Evolutionary conservation across 768 basidiomycete species (phyloP).

Genomic region (Tulasnella sp.): DNA sequence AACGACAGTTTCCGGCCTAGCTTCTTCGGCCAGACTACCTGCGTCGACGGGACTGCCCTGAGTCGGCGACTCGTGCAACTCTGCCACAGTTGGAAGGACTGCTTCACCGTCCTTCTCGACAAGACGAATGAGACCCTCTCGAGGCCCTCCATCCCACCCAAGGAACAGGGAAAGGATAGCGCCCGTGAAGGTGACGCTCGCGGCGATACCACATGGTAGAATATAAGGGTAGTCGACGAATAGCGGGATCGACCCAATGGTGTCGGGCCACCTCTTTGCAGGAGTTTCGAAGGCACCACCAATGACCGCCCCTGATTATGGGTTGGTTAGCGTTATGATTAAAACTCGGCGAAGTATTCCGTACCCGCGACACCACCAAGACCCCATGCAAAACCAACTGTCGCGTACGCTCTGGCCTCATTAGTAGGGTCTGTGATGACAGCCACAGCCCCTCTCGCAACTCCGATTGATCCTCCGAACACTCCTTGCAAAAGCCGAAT

Average conservation of each 20-base stretch:
- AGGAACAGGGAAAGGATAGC: slow-evolving; percentile 85
- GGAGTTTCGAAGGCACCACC: slow-evolving; percentile 82
- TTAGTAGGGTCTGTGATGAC: slow-evolving; percentile 88
- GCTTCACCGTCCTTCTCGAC: slow-evolving; percentile 58
- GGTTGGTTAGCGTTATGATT: neutral
- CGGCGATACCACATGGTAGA: slow-evolving; percentile 77
- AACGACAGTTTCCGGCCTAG: slow-evolving; percentile 49
- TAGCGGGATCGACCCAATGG: slow-evolving; percentile 61
- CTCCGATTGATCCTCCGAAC: slow-evolving; percentile 91
- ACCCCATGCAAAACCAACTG: slow-evolving; percentile 96
- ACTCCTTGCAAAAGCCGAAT: slow-evolving; percentile 88
- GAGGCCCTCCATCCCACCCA: slow-evolving; percentile 83
- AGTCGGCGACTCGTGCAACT: slow-evolving; percentile 52
- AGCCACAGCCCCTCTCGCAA: slow-evolving; percentile 82
- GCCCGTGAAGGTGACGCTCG: slow-evolving; percentile 72
- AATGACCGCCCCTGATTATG: slow-evolving; percentile 39
- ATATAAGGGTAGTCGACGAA: slow-evolving; percentile 86
- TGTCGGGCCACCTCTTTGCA: slow-evolving; percentile 76
- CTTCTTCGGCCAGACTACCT: slow-evolving; percentile 20
- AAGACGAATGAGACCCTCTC: slow-evolving; percentile 79
- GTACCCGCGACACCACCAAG: slow-evolving; percentile 73
- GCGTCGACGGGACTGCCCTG: slow-evolving; percentile 43
- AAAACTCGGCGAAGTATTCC: neutral
- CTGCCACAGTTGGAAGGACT: slow-evolving; percentile 20
- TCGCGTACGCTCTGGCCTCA: slow-evolving; percentile 91